These are phyloP conservation scores for Microbotryum violaceum DNA, from an alignment of 1,284 basidiomycete genomes.

Conservation along the genomic window DNA sequence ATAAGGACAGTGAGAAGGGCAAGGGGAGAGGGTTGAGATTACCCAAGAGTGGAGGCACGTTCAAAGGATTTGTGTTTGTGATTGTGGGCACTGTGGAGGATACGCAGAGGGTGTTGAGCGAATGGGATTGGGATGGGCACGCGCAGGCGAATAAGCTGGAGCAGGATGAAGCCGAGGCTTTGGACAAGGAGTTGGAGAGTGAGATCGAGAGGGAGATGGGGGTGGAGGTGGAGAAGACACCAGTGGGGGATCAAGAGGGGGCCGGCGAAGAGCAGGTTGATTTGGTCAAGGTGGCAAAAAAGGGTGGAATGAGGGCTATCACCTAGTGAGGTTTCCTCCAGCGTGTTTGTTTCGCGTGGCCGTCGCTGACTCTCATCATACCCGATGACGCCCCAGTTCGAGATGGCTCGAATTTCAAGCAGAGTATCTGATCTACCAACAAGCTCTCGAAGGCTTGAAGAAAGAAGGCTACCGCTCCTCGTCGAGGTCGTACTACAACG, in stretches of 20 bases:
- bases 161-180: neutral
- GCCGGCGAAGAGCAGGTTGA: neutral
- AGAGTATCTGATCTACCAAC: conserved; percentile 26
- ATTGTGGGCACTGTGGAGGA: conserved; percentile 18
- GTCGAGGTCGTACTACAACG: neutral
- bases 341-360: neutral
- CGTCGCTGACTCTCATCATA: neutral
- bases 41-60: conserved; percentile 32
- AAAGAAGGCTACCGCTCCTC: neutral
- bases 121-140: conserved; percentile 22
- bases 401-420: conserved; percentile 22
- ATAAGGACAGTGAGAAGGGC: neutral
- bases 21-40: conserved; percentile 7
- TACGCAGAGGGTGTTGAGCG: conserved; percentile 4
- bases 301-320: conserved; percentile 7
- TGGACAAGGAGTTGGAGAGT: neutral
- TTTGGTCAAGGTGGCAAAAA: neutral
- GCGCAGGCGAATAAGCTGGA: neutral
- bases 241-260: neutral
- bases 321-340: conserved; percentile 7
- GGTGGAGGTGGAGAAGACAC: neutral
- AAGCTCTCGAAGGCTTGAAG: conserved; percentile 9
- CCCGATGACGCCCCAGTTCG: neutral
- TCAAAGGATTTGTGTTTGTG: conserved; percentile 33
- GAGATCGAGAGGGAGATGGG: conserved; percentile 1